Base-by-base conservation (phyloP, 306 rosid species). In the Oemleria cerasiformis region DNA sequence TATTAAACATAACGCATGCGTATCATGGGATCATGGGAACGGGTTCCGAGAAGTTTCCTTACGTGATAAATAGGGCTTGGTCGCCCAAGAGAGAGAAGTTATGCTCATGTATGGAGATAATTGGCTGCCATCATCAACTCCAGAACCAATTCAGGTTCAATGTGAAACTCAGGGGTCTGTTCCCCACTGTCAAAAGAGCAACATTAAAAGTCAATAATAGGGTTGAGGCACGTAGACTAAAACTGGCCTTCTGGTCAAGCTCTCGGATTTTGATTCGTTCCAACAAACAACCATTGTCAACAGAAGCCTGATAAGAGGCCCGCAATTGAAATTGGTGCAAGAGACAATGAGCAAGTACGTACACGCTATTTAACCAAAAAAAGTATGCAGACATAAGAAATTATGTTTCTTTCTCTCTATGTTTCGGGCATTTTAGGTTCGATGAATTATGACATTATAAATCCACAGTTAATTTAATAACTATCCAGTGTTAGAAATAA, bases 71-170 rank as follows among this genome's bases (percentile, higher is more conserved):
- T 71, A 63, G 15, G 77, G 59, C 38, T 12, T 15, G 72, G 23
- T 40, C 57, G 63, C 77, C 77, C 74, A 61, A 14, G 42, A 45
- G 45, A 45, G 69, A 65, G 64, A 72, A 60, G 69, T 41, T 71
- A 61, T 40, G 63, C 57, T 88, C 82, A 89, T 53, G 97, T 92
- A 85, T 92, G 91, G 49, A 89, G 96, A 78, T 92, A 92, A 81
- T 92, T 92, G 78, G 97, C 97, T 44, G 96, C 97, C 97, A 92
- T 92, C 96, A 92, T 85, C 84, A 92, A 71, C 89, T 92, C 97
- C 73, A 92, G 84, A 50, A 96, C 89, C 78, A 92, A 73, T 77
- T 92, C 97, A 30, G 97, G 96, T 77, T 92, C 97, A 74, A 92
- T 92, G 42, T 85, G 93, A 78, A 92, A 92, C 84, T 92, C 97